Base-by-base conservation (phyloP, 177 flowering plant species). In the Vitis hybrid region DNA sequence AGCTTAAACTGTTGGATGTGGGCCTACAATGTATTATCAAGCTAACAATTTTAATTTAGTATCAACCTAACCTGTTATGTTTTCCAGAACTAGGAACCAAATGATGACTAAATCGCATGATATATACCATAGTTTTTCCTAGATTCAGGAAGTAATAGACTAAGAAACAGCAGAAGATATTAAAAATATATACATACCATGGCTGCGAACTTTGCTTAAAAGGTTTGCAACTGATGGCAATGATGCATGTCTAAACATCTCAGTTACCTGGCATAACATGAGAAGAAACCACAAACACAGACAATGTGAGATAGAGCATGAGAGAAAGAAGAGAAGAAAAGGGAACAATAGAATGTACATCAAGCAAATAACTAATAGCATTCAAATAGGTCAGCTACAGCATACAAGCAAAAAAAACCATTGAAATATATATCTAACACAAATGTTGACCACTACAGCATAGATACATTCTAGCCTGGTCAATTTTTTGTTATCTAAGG, bases 161-260 rank as follows among this genome's bases (percentile, higher is more conserved):
- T 20, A 24, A 28, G 31, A 66, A 55, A 65, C n/a, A 50, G 51
- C 59, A 38, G 12, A 20, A 22, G 62, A 66, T 17, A 49, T 22
- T 31, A 8, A 22, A 59, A 14, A 18, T 13, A 31, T 38, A 50
- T 14, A 66, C 68, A 76, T 82, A 93, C 99, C 93, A 77, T 88
- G 84, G 84, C 87, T 84, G 17, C 98, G 96, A 71, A 95, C 87
- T 70, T 84, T 86, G 80, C 80, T 89, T 66, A 93, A 65, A 62
- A 93, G 77, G 49, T 83, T 65, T n/a, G 91, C 88, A 80, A 89
- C 82, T 69, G 82, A 81, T 49, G 84, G 67, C 44, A 82, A 38
- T 15, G 92, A 76, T 74, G 89, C 66, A 73, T 90, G 90, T 69
- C 97, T 88, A 33, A 90, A 62, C 82, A 91, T 73, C 71, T 79